phyloP scores from a whole-genome alignment of 345 rosid genomes.

The Arabidopsis arenosa region DNA sequence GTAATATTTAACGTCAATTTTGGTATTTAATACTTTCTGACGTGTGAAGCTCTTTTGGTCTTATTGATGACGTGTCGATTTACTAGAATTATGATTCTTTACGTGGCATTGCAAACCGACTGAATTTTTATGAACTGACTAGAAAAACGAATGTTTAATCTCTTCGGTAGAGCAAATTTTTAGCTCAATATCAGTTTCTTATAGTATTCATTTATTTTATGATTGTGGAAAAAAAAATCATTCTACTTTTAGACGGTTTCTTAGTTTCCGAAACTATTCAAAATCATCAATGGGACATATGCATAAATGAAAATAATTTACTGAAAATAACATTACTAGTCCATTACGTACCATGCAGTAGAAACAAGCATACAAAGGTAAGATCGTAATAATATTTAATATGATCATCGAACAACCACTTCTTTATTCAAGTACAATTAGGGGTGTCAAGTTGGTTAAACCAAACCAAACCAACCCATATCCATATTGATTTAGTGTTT shows the following conservation, averaged over 20 bases:
- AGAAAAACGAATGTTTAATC: too few relatives aligned
- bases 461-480: too few relatives aligned
- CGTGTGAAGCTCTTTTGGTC: conserved; percentile 7
- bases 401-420: background rate
- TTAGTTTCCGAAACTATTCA: background rate
- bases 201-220: too few relatives aligned
- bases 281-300: background rate
- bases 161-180: too few relatives aligned
- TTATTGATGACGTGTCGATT: conserved; percentile 2
- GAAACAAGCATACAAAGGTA: background rate
- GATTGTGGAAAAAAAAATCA: background rate
- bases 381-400: background rate
- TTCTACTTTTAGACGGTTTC: background rate
- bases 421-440: background rate
- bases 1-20: background rate
- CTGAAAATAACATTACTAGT: background rate
- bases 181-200: too few relatives aligned
- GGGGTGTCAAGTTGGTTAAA: too few relatives aligned
- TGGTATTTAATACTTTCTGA: background rate
- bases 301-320: background rate
- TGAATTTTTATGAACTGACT: background rate
- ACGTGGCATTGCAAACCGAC: conserved; percentile 30
- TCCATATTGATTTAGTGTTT: too few relatives aligned
- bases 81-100: background rate
- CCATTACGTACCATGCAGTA: background rate